phyloP scores from a whole-genome alignment of 805 yeast genomes.

The Candida incommunis region DNA sequence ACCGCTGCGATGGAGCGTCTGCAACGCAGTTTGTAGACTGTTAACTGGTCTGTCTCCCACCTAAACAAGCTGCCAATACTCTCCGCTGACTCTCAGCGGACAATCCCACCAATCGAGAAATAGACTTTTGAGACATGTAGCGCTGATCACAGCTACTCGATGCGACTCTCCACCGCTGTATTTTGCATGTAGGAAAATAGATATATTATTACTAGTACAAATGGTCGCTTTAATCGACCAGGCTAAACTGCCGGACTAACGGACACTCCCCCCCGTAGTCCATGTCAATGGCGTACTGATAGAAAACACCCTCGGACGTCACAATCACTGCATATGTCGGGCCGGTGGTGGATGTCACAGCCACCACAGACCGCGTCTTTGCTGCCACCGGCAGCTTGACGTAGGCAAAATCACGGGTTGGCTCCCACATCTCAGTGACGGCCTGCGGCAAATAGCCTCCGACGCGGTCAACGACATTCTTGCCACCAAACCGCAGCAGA shows the following conservation, averaged over 20 bases:
- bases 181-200: slow-evolving; percentile 1
- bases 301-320: slow-evolving; percentile 68
- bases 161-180: not conserved
- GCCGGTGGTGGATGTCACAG: slow-evolving; percentile 20
- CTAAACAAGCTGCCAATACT: too few species aligned
- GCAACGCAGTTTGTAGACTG: too few species aligned
- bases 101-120: too few species aligned
- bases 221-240: slow-evolving; percentile 14
- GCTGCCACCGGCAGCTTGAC: slow-evolving; percentile 46
- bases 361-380: slow-evolving; percentile 22
- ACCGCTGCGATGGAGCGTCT: too few species aligned
- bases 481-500: not conserved
- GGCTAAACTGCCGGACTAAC: slow-evolving; percentile 54
- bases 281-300: slow-evolving; percentile 68
- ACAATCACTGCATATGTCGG: slow-evolving; percentile 45
- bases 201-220: not conserved
- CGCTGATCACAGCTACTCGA: not conserved
- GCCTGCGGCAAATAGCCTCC: slow-evolving; percentile 77
- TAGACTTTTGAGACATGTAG: not conserved
- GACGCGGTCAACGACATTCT: slow-evolving; percentile 53
- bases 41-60: too few species aligned
- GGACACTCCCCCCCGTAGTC: slow-evolving; percentile 91
- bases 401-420: slow-evolving; percentile 81
- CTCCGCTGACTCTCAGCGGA: too few species aligned
- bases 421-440: slow-evolving; percentile 72